Base-by-base conservation (phyloP, 768 basidiomycete genomes). In the Hygrocybe coccinea region DNA sequence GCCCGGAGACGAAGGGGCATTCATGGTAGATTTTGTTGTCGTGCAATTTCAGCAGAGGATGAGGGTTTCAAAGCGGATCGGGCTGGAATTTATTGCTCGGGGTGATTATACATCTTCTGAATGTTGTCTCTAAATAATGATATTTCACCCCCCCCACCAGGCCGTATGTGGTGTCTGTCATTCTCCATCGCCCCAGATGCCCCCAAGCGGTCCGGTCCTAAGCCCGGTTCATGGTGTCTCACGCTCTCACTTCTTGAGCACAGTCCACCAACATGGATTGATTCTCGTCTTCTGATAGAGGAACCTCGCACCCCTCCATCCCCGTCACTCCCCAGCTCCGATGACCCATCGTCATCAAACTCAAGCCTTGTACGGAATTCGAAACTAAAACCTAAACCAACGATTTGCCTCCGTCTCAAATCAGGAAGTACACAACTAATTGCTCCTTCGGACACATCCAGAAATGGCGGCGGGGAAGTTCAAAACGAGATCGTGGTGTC, bases 41-140 rank as follows among this genome's bases (percentile, higher is more conserved):
- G 74, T 77, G 17, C 74, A 79, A 41, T 89, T 87, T 67, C 84
- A 86, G 65, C 83, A 81, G 60, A 76, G 87, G n/a, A 85, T 90
- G 85, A 73, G 81, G 22, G 77, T 87, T 12, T 75, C 80, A 21
- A 79, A 79, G 55, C 55, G 69, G 17, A 77, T 87, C 37, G 62
- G 59, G 5, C 62, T 86, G 15, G 86, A 89, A 56, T 89, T 89
- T 57, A 84, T 89, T 53, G 85, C 86, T 5, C 65, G 77, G 61
- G 71, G 77, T 76, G 50, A 22, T 71, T 65, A 8, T 29, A 4
- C 19, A 10, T n/a, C 7, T 56, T 11, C 37, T 52, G 21, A n/a
- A n/a, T 8, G 17, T 38, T 19, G 8, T 59, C n/a, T 3, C 5
- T 49, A 14, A 48, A 25, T 17, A 15, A 41, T 55, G 10, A 38